Evolutionary conservation across 176 grass and related monocot genomes (phyloP).

Genomic region (Metroxylon sagu): DNA sequence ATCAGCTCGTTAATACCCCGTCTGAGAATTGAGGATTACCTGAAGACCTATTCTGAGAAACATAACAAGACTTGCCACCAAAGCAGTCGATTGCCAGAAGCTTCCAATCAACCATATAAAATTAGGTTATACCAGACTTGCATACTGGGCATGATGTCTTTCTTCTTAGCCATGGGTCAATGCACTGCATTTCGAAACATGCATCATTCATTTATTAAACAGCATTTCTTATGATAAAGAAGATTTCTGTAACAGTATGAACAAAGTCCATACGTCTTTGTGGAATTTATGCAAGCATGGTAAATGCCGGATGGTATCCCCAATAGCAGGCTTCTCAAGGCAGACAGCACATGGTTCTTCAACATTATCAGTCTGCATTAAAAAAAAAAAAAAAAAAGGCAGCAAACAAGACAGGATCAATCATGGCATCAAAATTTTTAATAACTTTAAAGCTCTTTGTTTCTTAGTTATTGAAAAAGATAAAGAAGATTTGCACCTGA

Average conservation of each 20-base stretch:
- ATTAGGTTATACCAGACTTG: constrained; percentile 50
- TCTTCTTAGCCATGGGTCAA: constrained; percentile 69
- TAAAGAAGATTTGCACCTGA: constrained; percentile 37
- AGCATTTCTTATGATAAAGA: no score
- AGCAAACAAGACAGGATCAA: no score
- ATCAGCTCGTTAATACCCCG: no score
- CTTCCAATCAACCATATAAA: no score
- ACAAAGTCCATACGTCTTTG: constrained; percentile 53
- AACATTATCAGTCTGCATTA: constrained; percentile 41
- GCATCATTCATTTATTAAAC: no score
- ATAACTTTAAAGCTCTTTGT: no score
- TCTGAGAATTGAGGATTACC: no score
- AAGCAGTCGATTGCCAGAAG: no score
- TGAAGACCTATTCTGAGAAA: no score
- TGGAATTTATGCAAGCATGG: constrained; percentile 95
- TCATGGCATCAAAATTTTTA: no score
- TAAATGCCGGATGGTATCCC: constrained; percentile 73
- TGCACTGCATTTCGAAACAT: constrained; percentile 41
- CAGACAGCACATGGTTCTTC: constrained; percentile 79
- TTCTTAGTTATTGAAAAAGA: not conserved
- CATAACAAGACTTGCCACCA: no score
- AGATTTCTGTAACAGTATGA: not conserved
- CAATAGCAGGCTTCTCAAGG: constrained; percentile 56
- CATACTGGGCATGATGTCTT: constrained; percentile 70
- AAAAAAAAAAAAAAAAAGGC: constrained; percentile 11